phyloP scores from a whole-genome alignment of 257 asterid species.

The Haberlea rhodopensis region DNA sequence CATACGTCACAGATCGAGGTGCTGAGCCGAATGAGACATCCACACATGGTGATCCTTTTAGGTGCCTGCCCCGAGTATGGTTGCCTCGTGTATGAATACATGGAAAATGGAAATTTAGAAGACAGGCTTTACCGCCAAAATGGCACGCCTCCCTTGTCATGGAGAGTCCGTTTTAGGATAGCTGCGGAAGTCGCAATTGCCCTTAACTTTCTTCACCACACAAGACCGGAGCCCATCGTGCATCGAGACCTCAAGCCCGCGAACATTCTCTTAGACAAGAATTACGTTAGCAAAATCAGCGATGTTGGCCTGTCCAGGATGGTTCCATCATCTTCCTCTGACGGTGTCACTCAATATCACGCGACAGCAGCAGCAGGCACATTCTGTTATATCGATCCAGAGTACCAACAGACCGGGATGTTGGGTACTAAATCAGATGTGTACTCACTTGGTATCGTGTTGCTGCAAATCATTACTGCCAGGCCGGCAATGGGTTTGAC shows the following conservation, averaged over 20 bases:
- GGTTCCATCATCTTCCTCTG: slow-evolving; percentile 23
- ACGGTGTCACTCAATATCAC: slow-evolving; percentile 19
- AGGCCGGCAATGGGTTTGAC: slow-evolving; percentile 29
- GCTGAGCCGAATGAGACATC: slow-evolving; percentile 81
- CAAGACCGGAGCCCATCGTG: slow-evolving; percentile 87
- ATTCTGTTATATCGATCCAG: slow-evolving; percentile 31
- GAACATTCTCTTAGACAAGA: slow-evolving; percentile 28
- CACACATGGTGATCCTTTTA: slow-evolving; percentile 84
- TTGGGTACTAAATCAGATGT: slow-evolving; percentile 29
- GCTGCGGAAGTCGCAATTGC: slow-evolving; percentile 89
- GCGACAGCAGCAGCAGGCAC: slow-evolving; percentile 31
- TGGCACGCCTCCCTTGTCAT: slow-evolving; percentile 52
- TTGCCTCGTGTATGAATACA: slow-evolving; percentile 87
- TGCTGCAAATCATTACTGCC: slow-evolving; percentile 31
- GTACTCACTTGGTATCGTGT: slow-evolving; percentile 27
- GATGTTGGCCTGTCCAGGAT: slow-evolving; percentile 30
- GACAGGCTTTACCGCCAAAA: slow-evolving; percentile 63
- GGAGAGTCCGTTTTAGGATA: slow-evolving; percentile 71
- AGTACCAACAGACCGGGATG: slow-evolving; percentile 33
- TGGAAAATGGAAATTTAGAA: slow-evolving; percentile 85
- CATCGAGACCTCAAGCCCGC: slow-evolving; percentile 89
- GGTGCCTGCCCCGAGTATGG: slow-evolving; percentile 98
- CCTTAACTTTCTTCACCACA: slow-evolving; percentile 76
- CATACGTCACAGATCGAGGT: slow-evolving; percentile 63
- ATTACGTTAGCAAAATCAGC: slow-evolving; percentile 29